phyloP scores from a whole-genome alignment of 2,329 filamentous ascomycete species.

The Epichloe uncinata region DNA sequence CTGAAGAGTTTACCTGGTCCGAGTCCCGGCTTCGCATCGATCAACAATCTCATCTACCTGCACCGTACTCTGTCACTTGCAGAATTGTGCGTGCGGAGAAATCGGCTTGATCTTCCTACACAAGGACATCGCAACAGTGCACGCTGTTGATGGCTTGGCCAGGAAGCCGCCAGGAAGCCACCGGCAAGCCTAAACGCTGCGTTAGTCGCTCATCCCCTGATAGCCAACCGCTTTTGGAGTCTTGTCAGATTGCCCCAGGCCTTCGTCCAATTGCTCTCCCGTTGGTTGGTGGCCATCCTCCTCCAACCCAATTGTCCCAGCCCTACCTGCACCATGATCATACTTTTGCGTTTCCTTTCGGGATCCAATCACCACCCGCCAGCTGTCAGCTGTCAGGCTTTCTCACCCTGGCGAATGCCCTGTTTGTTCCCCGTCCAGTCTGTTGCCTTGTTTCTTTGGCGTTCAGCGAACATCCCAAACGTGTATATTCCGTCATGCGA shows the following conservation, averaged over 20 bases:
- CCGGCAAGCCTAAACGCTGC: neutral
- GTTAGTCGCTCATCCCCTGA: conserved; percentile 2
- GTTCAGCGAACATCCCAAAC: neutral
- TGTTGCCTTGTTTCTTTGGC: neutral
- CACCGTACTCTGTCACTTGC: neutral
- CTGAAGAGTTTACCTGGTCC: neutral
- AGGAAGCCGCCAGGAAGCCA: conserved; percentile 1
- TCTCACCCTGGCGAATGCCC: neutral
- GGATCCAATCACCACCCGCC: conserved; percentile 5
- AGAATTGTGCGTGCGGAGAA: neutral
- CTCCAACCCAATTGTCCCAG: neutral
- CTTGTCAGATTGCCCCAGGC: neutral
- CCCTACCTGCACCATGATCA: neutral
- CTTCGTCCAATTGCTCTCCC: neutral
- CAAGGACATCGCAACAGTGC: neutral
- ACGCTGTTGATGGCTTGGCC: neutral
- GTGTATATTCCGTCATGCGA: neutral
- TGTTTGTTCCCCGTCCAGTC: neutral
- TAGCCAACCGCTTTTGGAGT: neutral
- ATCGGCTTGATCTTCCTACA: neutral
- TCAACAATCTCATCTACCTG: neutral
- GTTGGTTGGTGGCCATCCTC: neutral
- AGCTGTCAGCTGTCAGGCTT: conserved; percentile 5
- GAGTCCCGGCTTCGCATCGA: neutral
- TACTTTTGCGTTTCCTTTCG: neutral